Base-by-base conservation (phyloP, 495 filamentous ascomycete species). In the Trypethelium eluteriae region DNA sequence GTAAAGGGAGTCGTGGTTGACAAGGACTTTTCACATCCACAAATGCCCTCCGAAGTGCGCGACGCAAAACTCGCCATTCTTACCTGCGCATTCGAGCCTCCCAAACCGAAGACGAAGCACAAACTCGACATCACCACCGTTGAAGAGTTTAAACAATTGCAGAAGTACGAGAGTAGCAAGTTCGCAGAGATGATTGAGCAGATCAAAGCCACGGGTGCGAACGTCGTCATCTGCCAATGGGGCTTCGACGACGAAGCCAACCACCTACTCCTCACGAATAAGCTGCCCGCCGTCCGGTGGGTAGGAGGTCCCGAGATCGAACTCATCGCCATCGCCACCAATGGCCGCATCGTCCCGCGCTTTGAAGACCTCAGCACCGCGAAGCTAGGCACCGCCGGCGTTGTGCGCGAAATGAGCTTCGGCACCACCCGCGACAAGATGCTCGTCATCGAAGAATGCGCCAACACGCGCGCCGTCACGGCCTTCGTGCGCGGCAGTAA, bases 71-170 rank as follows among this genome's bases (percentile, higher is more conserved):
- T 99, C 72, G 94, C 94, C 49, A 98, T 99, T 72, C 81, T 99
- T 57, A 99, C 94, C 53, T 99, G 94, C 76, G 92, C 94, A 1
- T 98, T 99, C 77, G 94, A 99, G 80, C 94, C 94, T n/a, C 94
- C 94, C 16, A 99, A 99, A 83, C 94, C 94, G 61, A 99, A 99
- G 86, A 99, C 94, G 36, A 99, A 99, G 85, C 94, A 99, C 80
- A 96, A 96, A 84, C 84, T 99, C 39, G 95, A 99, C 71, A 99
- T 99, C 76, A 95, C 92, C 65, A 90, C 86, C 61, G 93, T 99
- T 10, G 93, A 97, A 67, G 94, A 99, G 77, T 99, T 96, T 81
- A 96, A 94, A 82, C 92, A 91, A 74, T 79, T 99, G 67, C 94
- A 99, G 73, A 89, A 82, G 56, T 99, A 99, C 78, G 94, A 99